Evolutionary conservation across 176 grass and related monocot genomes (phyloP).

Genomic region (Bothriochloa decipiens): DNA sequence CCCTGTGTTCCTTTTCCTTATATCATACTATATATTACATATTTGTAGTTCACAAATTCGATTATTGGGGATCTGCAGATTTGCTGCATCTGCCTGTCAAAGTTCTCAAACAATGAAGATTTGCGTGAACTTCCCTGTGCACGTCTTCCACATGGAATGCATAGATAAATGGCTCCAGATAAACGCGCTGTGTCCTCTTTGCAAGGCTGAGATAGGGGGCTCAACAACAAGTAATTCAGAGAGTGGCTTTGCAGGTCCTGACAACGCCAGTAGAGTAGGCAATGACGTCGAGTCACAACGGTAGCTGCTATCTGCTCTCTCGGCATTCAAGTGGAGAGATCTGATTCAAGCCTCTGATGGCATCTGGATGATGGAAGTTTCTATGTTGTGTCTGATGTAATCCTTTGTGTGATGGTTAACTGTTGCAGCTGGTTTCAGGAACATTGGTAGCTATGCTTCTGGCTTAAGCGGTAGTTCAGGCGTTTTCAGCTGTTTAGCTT

Average conservation of each 20-base stretch:
- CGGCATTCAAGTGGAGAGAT: too few relatives aligned
- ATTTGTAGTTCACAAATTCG: background rate
- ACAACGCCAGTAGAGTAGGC: slow-evolving; percentile 27
- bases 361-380: too few relatives aligned
- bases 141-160: slow-evolving; percentile 91
- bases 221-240: slow-evolving; percentile 20
- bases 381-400: too few relatives aligned
- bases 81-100: slow-evolving; percentile 90
- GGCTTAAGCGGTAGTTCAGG: too few relatives aligned
- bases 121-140: slow-evolving; percentile 79
- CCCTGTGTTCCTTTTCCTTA: background rate
- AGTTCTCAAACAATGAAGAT: slow-evolving; percentile 80
- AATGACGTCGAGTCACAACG: slow-evolving; percentile 57
- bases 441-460: too few relatives aligned
- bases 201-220: slow-evolving; percentile 70
- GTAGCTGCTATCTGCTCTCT: slow-evolving; percentile 30
- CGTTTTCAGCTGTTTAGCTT: too few relatives aligned
- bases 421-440: too few relatives aligned
- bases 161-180: slow-evolving; percentile 98
- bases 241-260: slow-evolving; percentile 24
- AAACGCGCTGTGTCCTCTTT: slow-evolving; percentile 89
- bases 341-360: too few relatives aligned
- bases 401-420: too few relatives aligned
- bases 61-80: slow-evolving; percentile 53
- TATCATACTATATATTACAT: background rate